These are phyloP conservation scores for Przewalskia tangutica DNA, from an alignment of 257 asterid genomes.

Conservation along the genomic window DNA sequence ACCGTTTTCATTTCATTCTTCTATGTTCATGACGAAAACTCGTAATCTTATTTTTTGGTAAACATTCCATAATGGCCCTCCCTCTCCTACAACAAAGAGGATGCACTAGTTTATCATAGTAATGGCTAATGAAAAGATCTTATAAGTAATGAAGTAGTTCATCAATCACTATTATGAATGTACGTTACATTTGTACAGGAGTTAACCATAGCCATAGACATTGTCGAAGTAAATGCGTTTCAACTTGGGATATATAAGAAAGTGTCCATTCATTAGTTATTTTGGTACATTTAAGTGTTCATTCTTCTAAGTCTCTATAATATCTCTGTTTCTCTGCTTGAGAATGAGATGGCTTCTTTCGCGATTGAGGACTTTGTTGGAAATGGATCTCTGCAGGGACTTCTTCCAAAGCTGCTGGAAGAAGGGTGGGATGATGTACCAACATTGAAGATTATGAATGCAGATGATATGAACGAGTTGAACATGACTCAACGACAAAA, in stretches of 20 bases:
- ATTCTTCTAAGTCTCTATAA: neutral
- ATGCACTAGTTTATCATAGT: neutral
- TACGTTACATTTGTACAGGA: neutral
- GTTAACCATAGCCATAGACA: neutral
- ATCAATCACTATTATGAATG: neutral
- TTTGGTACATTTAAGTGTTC: neutral
- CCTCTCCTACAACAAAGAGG: neutral
- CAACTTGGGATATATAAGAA: neutral
- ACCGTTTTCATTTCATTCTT: neutral
- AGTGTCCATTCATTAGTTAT: too few species aligned
- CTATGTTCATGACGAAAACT: neutral
- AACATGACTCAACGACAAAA: conserved; percentile 61
- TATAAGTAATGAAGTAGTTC: neutral
- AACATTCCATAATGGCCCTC: neutral
- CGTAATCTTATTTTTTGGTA: neutral
- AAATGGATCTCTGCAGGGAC: conserved; percentile 48
- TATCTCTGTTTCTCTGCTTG: neutral
- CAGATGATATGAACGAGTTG: conserved; percentile 55
- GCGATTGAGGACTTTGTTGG: conserved; percentile 68
- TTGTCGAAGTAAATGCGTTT: neutral
- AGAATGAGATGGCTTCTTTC: conserved; percentile 62
- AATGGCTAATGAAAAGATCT: neutral
- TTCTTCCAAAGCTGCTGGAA: conserved; percentile 52
- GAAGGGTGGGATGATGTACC: conserved; percentile 96
- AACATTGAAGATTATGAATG: conserved; percentile 65